Conservation (phyloP, 2,329 filamentous ascomycete genomes). For the Beauveria rudraprayagi region DNA sequence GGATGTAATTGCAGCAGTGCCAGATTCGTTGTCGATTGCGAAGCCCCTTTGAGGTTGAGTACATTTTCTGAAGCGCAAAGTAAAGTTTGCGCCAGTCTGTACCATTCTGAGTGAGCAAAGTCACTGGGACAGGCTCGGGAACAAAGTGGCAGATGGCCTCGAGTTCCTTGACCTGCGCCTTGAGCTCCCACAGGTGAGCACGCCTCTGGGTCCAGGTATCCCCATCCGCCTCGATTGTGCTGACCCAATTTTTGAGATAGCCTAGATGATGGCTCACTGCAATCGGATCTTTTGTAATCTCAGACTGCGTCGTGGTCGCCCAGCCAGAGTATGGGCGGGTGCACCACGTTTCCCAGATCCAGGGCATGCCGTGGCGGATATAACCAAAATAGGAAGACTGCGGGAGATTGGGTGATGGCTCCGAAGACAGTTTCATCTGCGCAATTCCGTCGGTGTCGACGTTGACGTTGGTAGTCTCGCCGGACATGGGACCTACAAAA, state of each 20-base stretch:
- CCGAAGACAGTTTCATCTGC: neutral
- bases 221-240: neutral
- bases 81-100: conserved; percentile 16
- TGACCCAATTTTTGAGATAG: neutral
- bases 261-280: neutral
- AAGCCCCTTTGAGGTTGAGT: conserved; percentile 3
- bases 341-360: conserved; percentile 16
- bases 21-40: conserved; percentile 14
- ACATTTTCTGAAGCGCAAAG: conserved; percentile 1
- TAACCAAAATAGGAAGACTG: conserved; percentile 3
- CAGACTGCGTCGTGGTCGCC: neutral
- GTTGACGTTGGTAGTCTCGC: neutral
- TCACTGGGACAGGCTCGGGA: neutral
- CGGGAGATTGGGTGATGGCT: neutral
- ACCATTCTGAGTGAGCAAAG: neutral
- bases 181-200: neutral
- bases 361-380: conserved; percentile 10
- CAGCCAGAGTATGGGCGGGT: conserved; percentile 9
- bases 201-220: neutral
- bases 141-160: neutral
- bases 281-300: neutral
- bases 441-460: neutral
- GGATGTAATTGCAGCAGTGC: conserved; percentile 9
- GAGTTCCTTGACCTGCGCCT: neutral
- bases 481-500: neutral